phyloP scores from a whole-genome alignment of 2,329 filamentous ascomycete species.

The Colletotrichum sp. region DNA sequence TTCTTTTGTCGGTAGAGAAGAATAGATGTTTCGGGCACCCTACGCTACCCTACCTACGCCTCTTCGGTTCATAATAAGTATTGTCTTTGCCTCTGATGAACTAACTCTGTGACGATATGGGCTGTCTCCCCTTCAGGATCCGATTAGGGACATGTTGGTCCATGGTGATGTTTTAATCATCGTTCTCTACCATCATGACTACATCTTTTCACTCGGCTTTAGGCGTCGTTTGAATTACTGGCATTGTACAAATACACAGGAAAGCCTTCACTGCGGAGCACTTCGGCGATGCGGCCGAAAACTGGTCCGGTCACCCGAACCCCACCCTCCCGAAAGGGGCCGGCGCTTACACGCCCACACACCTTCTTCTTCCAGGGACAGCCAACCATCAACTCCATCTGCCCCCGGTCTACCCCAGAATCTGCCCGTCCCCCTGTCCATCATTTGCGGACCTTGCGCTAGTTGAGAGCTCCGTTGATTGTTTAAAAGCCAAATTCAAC shows the following conservation, averaged over 20 bases:
- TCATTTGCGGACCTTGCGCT: background rate
- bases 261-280: background rate
- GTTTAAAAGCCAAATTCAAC: background rate
- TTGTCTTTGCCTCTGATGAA: background rate
- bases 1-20: constrained; percentile 2
- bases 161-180: background rate
- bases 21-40: background rate
- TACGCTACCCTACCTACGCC: background rate
- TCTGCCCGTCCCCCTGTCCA: background rate
- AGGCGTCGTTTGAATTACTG: background rate
- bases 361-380: background rate
- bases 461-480: background rate
- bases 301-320: background rate
- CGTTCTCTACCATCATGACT: background rate
- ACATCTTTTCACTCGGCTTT: background rate
- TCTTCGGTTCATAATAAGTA: background rate
- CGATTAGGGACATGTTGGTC: fast-evolving
- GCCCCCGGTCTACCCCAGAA: background rate
- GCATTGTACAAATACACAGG: background rate
- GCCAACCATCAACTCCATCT: background rate
- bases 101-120: background rate
- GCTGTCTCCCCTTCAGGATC: background rate
- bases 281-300: background rate
- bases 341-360: background rate
- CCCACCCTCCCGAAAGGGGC: background rate